Evolutionary conservation across 495 filamentous ascomycete species (phyloP).

Genomic region (Margaritispora aquatica): DNA sequence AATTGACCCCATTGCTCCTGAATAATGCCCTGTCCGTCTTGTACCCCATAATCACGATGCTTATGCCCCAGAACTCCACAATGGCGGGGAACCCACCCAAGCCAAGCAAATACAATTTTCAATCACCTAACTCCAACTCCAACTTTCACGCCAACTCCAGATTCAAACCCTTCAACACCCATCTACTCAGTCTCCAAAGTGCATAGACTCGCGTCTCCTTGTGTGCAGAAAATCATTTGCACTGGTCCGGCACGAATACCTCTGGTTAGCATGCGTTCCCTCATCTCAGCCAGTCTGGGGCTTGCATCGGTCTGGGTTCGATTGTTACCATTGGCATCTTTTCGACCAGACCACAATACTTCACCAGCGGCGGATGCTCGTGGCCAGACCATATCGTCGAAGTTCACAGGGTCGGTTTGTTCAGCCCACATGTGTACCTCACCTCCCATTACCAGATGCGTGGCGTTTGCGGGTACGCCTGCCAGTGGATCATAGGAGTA

Average conservation of each 20-base stretch:
- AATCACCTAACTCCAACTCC: background rate
- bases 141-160: background rate
- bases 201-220: conserved; percentile 35
- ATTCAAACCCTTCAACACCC: background rate
- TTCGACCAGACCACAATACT: conserved; percentile 67
- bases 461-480: conserved; percentile 48
- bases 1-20: no score
- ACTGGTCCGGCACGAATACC: conserved; percentile 56
- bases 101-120: background rate
- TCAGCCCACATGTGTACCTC: conserved; percentile 76
- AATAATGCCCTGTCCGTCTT: no score
- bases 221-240: conserved; percentile 48
- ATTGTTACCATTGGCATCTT: conserved; percentile 53
- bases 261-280: conserved; percentile 61
- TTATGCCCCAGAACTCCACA: background rate
- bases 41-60: background rate
- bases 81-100: background rate
- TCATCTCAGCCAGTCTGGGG: conserved; percentile 60
- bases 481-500: conserved; percentile 68
- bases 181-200: conserved; percentile 4
- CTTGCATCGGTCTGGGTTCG: conserved; percentile 57
- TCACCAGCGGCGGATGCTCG: conserved; percentile 63
- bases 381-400: conserved; percentile 75
- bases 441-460: conserved; percentile 65
- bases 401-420: conserved; percentile 61